Percentiles rank a stretch among this genome's conserved stretches.
Evolutionary conservation across 2,329 filamentous ascomycete species (phyloP).

Genomic region (Zalaria sp.): DNA sequence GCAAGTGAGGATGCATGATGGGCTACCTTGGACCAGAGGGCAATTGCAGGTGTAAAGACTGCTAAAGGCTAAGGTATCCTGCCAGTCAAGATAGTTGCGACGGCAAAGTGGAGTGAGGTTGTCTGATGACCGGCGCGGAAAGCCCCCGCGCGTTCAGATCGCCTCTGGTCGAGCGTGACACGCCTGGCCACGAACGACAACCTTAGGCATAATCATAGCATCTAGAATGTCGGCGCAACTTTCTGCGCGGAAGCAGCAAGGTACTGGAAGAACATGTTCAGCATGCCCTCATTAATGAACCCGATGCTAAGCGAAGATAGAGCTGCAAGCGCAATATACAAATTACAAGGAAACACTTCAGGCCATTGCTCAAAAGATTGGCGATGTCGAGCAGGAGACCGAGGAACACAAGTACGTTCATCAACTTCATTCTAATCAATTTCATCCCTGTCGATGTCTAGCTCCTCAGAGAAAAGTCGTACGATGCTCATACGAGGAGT

Average conservation of each 20-base stretch:
- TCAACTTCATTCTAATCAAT: neutral
- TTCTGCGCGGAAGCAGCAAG: conserved; percentile 60
- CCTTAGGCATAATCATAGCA: too few species aligned
- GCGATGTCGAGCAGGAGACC: conserved; percentile 90
- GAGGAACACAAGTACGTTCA: conserved; percentile 83
- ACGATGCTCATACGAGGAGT: neutral
- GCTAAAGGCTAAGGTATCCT: too few species aligned
- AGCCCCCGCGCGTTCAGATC: neutral
- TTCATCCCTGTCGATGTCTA: neutral
- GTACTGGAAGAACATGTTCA: conserved; percentile 23
- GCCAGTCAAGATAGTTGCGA: too few species aligned
- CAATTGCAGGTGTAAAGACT: too few species aligned
- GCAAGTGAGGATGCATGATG: conserved; percentile 89
- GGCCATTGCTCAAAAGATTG: conserved; percentile 89
- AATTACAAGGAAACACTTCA: conserved; percentile 69
- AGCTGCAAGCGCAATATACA: conserved; percentile 66
- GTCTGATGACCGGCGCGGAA: neutral
- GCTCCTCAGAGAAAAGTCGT: neutral
- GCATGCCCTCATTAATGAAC: neutral
- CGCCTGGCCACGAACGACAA: too few species aligned
- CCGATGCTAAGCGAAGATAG: conserved; percentile 29
- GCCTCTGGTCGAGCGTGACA: neutral
- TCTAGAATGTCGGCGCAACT: conserved; percentile 34
- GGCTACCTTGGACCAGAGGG: conserved; percentile 4
- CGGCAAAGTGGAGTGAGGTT: too few species aligned